These are phyloP conservation scores for Grigorovia yakushimaensis DNA, from an alignment of 805 yeast species.

Conservation along the genomic window DNA sequence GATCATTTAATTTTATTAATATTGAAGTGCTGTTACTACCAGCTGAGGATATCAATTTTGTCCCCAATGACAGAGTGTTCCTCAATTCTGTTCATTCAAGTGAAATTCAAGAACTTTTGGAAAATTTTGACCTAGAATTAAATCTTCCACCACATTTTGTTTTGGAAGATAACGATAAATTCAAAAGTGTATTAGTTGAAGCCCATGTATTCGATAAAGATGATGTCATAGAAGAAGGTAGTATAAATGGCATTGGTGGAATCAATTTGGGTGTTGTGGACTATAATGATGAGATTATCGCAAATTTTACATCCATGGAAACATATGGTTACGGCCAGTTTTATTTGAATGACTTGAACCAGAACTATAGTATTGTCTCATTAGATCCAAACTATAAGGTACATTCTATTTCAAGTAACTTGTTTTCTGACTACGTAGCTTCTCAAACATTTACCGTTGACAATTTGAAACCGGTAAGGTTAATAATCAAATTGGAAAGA, in stretches of 20 bases:
- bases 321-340: slow-evolving; percentile 80
- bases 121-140: slow-evolving; percentile 14
- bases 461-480: slow-evolving; percentile 12
- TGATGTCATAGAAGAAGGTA: slow-evolving; percentile 13
- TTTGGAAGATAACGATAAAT: slow-evolving; percentile 32
- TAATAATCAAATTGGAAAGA: slow-evolving; percentile 13
- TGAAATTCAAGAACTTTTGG: slow-evolving; percentile 28
- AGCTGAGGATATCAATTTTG: slow-evolving; percentile 30
- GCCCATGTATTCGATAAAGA: slow-evolving; percentile 50
- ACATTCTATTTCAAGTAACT: slow-evolving; percentile 14
- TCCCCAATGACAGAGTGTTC: slow-evolving; percentile 52
- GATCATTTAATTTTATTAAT: slow-evolving; percentile 40
- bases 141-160: slow-evolving; percentile 14
- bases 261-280: slow-evolving; percentile 41
- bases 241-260: slow-evolving; percentile 33
- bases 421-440: slow-evolving; percentile 18
- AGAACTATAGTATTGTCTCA: slow-evolving; percentile 11
- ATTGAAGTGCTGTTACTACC: slow-evolving; percentile 54
- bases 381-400: slow-evolving; percentile 18
- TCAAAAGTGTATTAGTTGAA: slow-evolving; percentile 54
- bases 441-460: slow-evolving; percentile 9
- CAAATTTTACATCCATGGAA: slow-evolving; percentile 66
- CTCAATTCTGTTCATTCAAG: slow-evolving; percentile 18
- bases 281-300: slow-evolving; percentile 12
- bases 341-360: slow-evolving; percentile 6